phyloP scores from a whole-genome alignment of 2,329 filamentous ascomycete species.

The Exophiala spinifera region DNA sequence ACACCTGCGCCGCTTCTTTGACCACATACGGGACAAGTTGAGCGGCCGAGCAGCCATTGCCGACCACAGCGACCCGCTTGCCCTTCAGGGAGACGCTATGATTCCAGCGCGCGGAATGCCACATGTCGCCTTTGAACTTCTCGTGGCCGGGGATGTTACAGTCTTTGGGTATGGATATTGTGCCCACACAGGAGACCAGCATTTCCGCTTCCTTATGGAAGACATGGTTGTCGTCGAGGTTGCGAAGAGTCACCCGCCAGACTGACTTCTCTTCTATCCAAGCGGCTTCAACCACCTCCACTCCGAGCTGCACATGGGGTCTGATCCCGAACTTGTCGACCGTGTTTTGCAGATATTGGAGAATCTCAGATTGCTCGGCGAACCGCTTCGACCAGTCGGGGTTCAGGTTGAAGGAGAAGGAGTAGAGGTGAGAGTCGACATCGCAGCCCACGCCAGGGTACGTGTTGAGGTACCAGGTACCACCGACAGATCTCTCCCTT shows the following conservation, averaged over 20 bases:
- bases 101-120: conserved; percentile 58
- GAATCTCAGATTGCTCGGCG: conserved; percentile 49
- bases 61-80: conserved; percentile 57
- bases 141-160: conserved; percentile 49
- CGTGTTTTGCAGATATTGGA: conserved; percentile 43
- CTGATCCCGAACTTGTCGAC: conserved; percentile 34
- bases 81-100: conserved; percentile 45
- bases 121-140: conserved; percentile 51
- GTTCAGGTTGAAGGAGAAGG: conserved; percentile 55
- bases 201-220: conserved; percentile 5
- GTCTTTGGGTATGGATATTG: conserved; percentile 31
- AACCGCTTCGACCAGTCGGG: conserved; percentile 49
- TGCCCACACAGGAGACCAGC: conserved; percentile 33
- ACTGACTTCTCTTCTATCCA: conserved; percentile 27
- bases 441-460: conserved; percentile 18
- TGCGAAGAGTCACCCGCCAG: conserved; percentile 32
- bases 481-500: conserved; percentile 5
- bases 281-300: conserved; percentile 28
- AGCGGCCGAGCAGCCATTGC: conserved; percentile 58
- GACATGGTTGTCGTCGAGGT: conserved; percentile 27
- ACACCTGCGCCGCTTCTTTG: conserved; percentile 52
- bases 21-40: conserved; percentile 54
- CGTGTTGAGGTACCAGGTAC: conserved; percentile 16
- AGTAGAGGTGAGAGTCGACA: conserved; percentile 52
- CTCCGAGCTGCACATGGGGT: conserved; percentile 27